These are phyloP conservation scores for Dendrocalamus sinicus DNA, from an alignment of 176 grass and related monocot species.

Conservation along the genomic window DNA sequence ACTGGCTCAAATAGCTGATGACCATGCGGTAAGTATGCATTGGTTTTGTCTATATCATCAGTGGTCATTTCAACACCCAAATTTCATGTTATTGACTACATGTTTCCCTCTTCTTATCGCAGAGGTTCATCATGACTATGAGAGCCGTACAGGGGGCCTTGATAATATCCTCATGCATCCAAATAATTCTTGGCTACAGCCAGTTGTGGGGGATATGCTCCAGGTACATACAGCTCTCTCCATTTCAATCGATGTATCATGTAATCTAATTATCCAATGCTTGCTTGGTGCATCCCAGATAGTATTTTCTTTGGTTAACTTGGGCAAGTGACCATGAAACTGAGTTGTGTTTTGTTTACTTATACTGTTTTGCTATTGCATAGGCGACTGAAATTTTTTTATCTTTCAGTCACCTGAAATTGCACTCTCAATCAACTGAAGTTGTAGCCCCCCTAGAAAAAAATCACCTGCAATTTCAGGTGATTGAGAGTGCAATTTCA, in stretches of 20 bases:
- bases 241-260: conserved; percentile 27
- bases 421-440: no score
- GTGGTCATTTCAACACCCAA: not conserved
- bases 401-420: no score
- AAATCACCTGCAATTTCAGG: no score
- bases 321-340: conserved; percentile 21
- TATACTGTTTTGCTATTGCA: no score
- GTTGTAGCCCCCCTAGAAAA: no score
- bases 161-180: conserved; percentile 84
- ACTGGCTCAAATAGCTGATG: conserved; percentile 59
- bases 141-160: conserved; percentile 78
- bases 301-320: conserved; percentile 2
- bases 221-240: conserved; percentile 54
- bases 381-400: no score
- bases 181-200: conserved; percentile 89
- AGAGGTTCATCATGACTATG: conserved; percentile 84
- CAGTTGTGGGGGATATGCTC: conserved; percentile 86
- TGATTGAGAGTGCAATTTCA: no score
- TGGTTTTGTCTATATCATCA: conserved; percentile 3
- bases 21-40: conserved; percentile 52
- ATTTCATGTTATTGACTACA: conserved; percentile 8
- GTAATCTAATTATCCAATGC: not conserved
- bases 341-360: conserved; percentile 2
- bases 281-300: not conserved
- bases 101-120: not conserved